Evolutionary conservation across 208 protist genomes (phyloP).

Genomic region (Trypanosoma platydactyli): DNA sequence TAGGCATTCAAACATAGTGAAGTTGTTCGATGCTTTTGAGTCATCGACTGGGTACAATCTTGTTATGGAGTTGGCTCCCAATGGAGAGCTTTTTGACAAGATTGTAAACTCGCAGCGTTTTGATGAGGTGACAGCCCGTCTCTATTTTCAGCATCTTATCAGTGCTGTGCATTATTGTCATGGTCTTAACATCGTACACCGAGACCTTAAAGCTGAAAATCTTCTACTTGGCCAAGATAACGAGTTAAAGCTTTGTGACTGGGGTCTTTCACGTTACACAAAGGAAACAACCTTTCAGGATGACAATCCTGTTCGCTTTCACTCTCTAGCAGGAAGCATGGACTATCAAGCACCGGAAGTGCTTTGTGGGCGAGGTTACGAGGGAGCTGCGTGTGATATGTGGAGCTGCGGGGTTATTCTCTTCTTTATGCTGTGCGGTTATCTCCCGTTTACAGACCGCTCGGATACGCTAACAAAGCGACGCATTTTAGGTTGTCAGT

Average conservation of each 20-base stretch:
- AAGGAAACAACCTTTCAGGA: slow-evolving; percentile 54
- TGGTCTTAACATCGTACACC: slow-evolving; percentile 87
- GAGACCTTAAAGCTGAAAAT: slow-evolving; percentile 95
- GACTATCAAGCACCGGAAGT: slow-evolving; percentile 92
- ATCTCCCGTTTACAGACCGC: slow-evolving; percentile 95
- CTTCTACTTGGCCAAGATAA: slow-evolving; percentile 83
- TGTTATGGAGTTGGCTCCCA: slow-evolving; percentile 98
- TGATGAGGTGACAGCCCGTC: slow-evolving; percentile 74
- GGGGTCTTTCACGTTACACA: slow-evolving; percentile 91
- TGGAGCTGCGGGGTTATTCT: slow-evolving; percentile 98
- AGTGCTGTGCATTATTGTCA: slow-evolving; percentile 92
- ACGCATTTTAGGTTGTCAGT: slow-evolving; percentile 81
- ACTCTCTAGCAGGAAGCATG: slow-evolving; percentile 83
- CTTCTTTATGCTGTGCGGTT: slow-evolving; percentile 97
- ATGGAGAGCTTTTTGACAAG: slow-evolving; percentile 98
- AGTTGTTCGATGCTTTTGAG: slow-evolving; percentile 95
- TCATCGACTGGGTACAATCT: slow-evolving; percentile 96
- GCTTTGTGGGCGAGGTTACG: slow-evolving; percentile 88
- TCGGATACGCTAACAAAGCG: slow-evolving; percentile 84
- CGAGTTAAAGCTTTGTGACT: slow-evolving; percentile 90
- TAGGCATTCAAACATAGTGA: slow-evolving; percentile 93
- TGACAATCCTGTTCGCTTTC: slow-evolving; percentile 73
- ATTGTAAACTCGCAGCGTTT: slow-evolving; percentile 90
- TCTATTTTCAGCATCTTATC: slow-evolving; percentile 93
- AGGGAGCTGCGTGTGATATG: slow-evolving; percentile 94